phyloP scores from a whole-genome alignment of 805 yeast genomes.

The Candida maesae region DNA sequence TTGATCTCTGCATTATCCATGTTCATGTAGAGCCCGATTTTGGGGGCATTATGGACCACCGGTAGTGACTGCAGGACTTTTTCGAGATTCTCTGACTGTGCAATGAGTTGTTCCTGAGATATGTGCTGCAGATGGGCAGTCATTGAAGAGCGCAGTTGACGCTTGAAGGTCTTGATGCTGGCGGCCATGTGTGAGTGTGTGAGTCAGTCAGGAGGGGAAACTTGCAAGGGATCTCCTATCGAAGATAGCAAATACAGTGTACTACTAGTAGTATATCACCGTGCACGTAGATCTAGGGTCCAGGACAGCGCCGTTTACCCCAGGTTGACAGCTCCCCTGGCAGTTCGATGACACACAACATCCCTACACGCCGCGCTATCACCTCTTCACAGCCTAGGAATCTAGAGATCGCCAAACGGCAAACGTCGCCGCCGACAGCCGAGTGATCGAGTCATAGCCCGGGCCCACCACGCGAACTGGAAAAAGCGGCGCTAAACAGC shows the following conservation, averaged over 20 bases:
- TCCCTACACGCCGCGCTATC: too few relatives aligned
- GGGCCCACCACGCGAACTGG: background rate
- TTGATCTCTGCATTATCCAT: constrained; percentile 71
- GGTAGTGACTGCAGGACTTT: constrained; percentile 17
- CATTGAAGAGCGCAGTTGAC: constrained; percentile 22
- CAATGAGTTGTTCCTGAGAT: constrained; percentile 18
- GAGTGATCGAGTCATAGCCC: background rate
- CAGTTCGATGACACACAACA: too few relatives aligned
- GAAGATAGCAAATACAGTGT: too few relatives aligned
- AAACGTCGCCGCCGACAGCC: constrained; percentile 1
- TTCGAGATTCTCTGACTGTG: constrained; percentile 27
- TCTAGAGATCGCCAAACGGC: too few relatives aligned
- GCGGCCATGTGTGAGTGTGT: background rate
- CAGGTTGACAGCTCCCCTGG: too few relatives aligned
- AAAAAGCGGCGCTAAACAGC: constrained; percentile 1
- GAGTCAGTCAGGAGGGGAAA: too few relatives aligned
- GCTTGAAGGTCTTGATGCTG: constrained; percentile 15
- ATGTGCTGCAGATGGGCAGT: constrained; percentile 16
- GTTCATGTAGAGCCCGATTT: constrained; percentile 68
- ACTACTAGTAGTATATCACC: too few relatives aligned
- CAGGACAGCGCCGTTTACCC: too few relatives aligned
- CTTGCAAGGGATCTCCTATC: too few relatives aligned
- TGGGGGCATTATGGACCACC: constrained; percentile 40
- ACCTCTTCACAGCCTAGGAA: too few relatives aligned
- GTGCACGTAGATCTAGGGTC: too few relatives aligned